Evolutionary conservation across 2,329 filamentous ascomycete species (phyloP), one percentile per base, ranked within the genome.

Genomic region (Sarocladiaceae sp.): DNA sequence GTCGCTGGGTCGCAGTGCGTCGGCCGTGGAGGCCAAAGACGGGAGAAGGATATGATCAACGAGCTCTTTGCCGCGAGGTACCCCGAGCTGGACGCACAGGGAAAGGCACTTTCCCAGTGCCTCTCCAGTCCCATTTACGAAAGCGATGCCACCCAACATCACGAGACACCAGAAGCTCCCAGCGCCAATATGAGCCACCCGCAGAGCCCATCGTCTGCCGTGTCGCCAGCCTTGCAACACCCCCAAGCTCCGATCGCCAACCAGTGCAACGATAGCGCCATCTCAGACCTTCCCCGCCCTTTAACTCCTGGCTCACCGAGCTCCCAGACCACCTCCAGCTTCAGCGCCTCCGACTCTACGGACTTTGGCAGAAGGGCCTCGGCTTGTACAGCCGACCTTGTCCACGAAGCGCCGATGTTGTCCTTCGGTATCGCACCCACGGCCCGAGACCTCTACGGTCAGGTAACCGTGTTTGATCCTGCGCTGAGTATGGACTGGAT

Each of bases 21-120:
- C 1, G 62, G 63, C 2, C 60, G 60, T 1, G 65, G 67, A 1
- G 66, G 71, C 31, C 63, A 67, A 1, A 62, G 69, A 20, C 72
- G 70, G 64, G 47, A 50, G 31, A 68, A 69, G 13, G 69, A 74
- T 47, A 72, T 75, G 44, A 67, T 79, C 49, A 75, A 79, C 55
- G 66, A 66, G 35, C 61, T 70, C 5, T 80, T 80, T 44, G 74
- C 68, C 25, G 65, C 74, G 44, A 68, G 69, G 2, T 79, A 79
- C 31, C 75, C 75, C 1, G 65, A 65, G 39, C 67, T 66, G 8
- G 56, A 60, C 17, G 59, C 60, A 10, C 59, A 63, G 25, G 57
- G 60, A 10, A 59, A 63, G 23, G 61, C 52, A 15, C 52, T 63
- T 36, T 57, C 54, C 12, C 64, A 61, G 29, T 54, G 10, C 51